These are phyloP conservation scores for Escallonia herrerae DNA, from an alignment of 129 eudicot species.

Conservation along the genomic window DNA sequence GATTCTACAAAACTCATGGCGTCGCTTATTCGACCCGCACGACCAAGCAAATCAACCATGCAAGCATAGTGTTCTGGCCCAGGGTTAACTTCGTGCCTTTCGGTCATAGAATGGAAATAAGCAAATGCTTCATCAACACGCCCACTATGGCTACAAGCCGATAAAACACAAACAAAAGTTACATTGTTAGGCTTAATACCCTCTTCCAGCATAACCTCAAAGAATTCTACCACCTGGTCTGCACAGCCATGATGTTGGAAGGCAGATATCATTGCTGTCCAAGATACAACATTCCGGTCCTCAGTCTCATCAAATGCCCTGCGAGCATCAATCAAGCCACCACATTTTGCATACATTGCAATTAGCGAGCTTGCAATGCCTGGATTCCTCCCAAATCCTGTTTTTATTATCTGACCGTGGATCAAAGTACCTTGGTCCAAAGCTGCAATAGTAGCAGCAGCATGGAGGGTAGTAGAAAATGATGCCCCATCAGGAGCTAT, in stretches of 20 bases:
- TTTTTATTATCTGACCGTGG: conserved; percentile 36
- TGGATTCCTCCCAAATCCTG: conserved; percentile 23
- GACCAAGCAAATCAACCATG: conserved; percentile 46
- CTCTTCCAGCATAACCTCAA: conserved; percentile 25
- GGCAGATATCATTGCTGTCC: conserved; percentile 45
- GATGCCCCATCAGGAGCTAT: conserved; percentile 29
- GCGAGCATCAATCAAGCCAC: conserved; percentile 29
- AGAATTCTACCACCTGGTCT: conserved; percentile 31
- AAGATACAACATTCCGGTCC: conserved; percentile 24
- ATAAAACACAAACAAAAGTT: conserved; percentile 39
- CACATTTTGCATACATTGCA: conserved; percentile 42
- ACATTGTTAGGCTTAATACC: conserved; percentile 26
- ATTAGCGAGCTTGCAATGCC: conserved; percentile 29
- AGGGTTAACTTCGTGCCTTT: conserved; percentile 19
- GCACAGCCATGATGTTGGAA: conserved; percentile 42
- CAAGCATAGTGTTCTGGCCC: conserved; percentile 45
- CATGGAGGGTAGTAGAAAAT: conserved; percentile 29
- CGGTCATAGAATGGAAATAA: conserved; percentile 29
- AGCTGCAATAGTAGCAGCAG: conserved; percentile 33
- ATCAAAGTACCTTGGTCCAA: conserved; percentile 32
- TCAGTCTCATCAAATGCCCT: conserved; percentile 20
- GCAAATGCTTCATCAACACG: conserved; percentile 30
- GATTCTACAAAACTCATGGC: conserved; percentile 29
- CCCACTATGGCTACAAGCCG: conserved; percentile 44
- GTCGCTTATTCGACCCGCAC: conserved; percentile 35